These are phyloP conservation scores for Bombardia bombarda DNA, from an alignment of 495 filamentous ascomycete genomes.

Conservation along the genomic window DNA sequence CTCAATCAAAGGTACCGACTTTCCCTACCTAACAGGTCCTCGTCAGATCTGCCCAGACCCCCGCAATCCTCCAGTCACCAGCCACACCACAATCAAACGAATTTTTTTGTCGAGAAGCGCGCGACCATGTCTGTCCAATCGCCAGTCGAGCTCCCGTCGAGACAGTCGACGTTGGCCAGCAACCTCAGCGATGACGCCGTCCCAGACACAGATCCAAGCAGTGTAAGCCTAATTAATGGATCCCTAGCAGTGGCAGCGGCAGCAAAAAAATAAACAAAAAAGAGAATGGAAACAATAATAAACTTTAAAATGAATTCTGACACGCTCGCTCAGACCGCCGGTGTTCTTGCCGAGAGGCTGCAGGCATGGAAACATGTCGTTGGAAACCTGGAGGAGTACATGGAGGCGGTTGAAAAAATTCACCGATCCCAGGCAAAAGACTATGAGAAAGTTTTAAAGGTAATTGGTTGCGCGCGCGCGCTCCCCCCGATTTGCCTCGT, in stretches of 20 bases:
- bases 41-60: neutral
- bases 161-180: conserved; percentile 47
- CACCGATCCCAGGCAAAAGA: conserved; percentile 84
- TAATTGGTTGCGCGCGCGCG: conserved; percentile 19
- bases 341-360: conserved; percentile 73
- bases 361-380: conserved; percentile 94
- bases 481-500: neutral
- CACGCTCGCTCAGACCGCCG: conserved; percentile 48
- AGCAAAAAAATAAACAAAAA: neutral
- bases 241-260: too few species aligned
- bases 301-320: neutral
- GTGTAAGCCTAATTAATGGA: conserved; percentile 44
- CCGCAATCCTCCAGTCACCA: too few species aligned
- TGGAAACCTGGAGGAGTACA: conserved; percentile 83
- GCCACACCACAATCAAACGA: neutral
- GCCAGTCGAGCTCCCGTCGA: conserved; percentile 36
- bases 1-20: too few species aligned
- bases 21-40: neutral
- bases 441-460: conserved; percentile 90
- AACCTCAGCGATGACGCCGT: conserved; percentile 52
- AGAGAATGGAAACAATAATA: neutral
- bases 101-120: neutral
- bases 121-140: conserved; percentile 5
- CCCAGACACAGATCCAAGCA: conserved; percentile 69
- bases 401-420: conserved; percentile 72